phyloP scores from a whole-genome alignment of 768 basidiomycete genomes.

The Mycena leptocephala region DNA sequence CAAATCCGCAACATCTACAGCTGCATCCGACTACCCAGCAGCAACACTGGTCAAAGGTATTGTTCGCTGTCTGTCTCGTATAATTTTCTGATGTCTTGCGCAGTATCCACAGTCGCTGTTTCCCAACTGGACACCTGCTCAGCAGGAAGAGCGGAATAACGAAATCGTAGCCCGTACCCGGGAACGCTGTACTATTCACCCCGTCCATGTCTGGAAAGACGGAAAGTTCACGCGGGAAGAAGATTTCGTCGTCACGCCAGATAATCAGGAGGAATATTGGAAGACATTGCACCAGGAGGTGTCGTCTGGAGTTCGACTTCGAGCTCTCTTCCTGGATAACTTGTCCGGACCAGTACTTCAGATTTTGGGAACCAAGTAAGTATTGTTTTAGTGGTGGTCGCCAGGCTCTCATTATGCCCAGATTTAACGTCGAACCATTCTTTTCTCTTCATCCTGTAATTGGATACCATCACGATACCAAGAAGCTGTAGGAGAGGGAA shows the following conservation, averaged over 20 bases:
- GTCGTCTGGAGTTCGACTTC: conserved; percentile 56
- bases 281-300: conserved; percentile 44
- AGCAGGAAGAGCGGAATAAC: conserved; percentile 59
- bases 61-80: not conserved
- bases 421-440: conserved; percentile 74
- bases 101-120: conserved; percentile 69
- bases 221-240: conserved; percentile 49
- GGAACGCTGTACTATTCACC: conserved; percentile 51
- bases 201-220: conserved; percentile 57
- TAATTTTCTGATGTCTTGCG: conserved; percentile 39
- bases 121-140: conserved; percentile 69
- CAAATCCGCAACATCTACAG: conserved; percentile 19
- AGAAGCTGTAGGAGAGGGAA: conserved; percentile 56
- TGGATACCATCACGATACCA: conserved; percentile 76
- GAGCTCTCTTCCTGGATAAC: conserved; percentile 67
- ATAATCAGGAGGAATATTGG: conserved; percentile 53
- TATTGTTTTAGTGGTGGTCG: not conserved
- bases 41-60: conserved; percentile 29
- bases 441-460: conserved; percentile 76
- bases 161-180: conserved; percentile 42
- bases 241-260: conserved; percentile 38
- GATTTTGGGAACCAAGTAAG: conserved; percentile 45
- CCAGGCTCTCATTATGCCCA: conserved; percentile 10
- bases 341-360: conserved; percentile 67
- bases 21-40: not conserved